Evolutionary conservation across 2,329 filamentous ascomycete species (phyloP), one percentile per base, ranked within the genome.

Genomic region (Pseudonectria buxi): DNA sequence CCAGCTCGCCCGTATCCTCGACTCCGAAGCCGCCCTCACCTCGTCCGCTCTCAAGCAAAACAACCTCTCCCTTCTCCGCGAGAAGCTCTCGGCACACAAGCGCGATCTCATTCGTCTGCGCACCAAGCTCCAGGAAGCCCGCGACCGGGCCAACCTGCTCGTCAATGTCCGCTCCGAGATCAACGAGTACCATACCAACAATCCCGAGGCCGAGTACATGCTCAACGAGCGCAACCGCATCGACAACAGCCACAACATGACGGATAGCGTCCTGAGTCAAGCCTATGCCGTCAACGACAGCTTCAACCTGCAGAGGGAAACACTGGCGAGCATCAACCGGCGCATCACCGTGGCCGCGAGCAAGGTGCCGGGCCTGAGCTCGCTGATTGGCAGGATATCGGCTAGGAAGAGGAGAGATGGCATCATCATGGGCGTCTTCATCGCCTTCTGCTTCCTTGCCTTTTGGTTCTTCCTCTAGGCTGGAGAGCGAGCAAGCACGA

Each of bases 41-140:
- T 82, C 88, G 29, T 96, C 90, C 26, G 88, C 89, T 37, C 76
- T 95, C n/a, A 96, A 96, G 65, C 89, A 95, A 56, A 95, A 90
- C 68, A 95, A 96, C 59, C 80, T 98, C 26, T 75, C 86, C 40
- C 83, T 94, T 22, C 86, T 96, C 51, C 85, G 86, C 47, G 89
- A 95, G 67, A 83, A 95, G 58, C 81, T 96, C 12, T 69, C 78
- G 26, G 85, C 94, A 57, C 90, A 98, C 67, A 80, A 81, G 43
- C 82, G 81, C 45, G 90, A 96, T 62, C 77, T 95, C 26, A 62
- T 70, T 4, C 83, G 88, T 9, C 72, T 96, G 33, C 83, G 80
- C 40, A 71, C 77, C 18, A 75, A 79, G 39, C 81, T 98, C 33
- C 64, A 76, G 34, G 81, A 90, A 49, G 80, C 86, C 32, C 84